Evolutionary conservation across 108 stramenopile species (phyloP).

Genomic region (Stephanodiscus minutulus): DNA sequence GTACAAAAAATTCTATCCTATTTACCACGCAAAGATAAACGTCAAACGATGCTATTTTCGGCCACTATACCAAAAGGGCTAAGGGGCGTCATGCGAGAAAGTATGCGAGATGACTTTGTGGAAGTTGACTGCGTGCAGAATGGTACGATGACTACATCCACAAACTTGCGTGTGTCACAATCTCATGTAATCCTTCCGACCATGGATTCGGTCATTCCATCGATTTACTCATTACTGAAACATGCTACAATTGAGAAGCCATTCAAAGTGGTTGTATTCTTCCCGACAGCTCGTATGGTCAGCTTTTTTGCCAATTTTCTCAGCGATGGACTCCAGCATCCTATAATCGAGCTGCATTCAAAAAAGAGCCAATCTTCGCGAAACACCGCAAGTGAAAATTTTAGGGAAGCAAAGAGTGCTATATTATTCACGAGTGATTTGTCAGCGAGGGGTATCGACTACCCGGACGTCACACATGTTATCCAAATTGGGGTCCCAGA

Average conservation of each 20-base stretch:
- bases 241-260: conserved; percentile 54
- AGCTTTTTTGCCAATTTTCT: conserved; percentile 68
- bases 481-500: conserved; percentile 77
- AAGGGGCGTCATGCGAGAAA: conserved; percentile 41
- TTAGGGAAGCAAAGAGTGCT: conserved; percentile 54
- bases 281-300: conserved; percentile 78
- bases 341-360: conserved; percentile 74
- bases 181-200: conserved; percentile 45
- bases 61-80: conserved; percentile 75
- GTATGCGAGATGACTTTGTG: conserved; percentile 38
- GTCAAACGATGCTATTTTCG: conserved; percentile 83
- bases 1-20: conserved; percentile 65
- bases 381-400: conserved; percentile 58
- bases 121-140: conserved; percentile 60
- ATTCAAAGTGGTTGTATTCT: conserved; percentile 76
- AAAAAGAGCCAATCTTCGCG: conserved; percentile 76
- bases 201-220: conserved; percentile 26
- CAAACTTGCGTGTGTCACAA: conserved; percentile 52
- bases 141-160: conserved; percentile 31
- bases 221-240: conserved; percentile 36
- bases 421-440: conserved; percentile 80
- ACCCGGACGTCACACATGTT: conserved; percentile 79
- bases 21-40: conserved; percentile 63
- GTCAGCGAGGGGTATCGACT: conserved; percentile 85
- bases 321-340: conserved; percentile 42